Evolutionary conservation across 2,329 filamentous ascomycete species (phyloP), one percentile per base, ranked within the genome.

Genomic region (Purpureocillium takamizusanense): DNA sequence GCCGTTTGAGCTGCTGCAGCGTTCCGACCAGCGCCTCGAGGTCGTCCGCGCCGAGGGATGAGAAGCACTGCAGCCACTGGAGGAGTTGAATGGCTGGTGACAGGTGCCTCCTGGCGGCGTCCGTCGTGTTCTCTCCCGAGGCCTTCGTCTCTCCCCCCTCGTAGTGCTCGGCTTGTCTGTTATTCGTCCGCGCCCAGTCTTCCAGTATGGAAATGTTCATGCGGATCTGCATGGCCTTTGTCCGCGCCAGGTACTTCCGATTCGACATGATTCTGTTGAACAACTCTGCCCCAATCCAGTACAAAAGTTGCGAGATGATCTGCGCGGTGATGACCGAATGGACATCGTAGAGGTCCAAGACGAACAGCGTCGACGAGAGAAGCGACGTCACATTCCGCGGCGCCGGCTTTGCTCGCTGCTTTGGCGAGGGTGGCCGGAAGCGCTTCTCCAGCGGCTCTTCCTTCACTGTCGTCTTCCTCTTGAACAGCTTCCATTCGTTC

Each of bases 251-350:
- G 54, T 95, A 98, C 57, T 90, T 89, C 47, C 87, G 79, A 54
- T 94, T 95, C 23, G 86, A 90, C 86, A 98, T 95, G 60, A 98
- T 86, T 42, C 90, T 83, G 60, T 98, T 98, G 67, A 98, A 98
- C 8, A 97, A 76, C 62, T 98, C 92, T 0, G 90, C 86, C 7
- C 89, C 86, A 13, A 98, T 74, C 92, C 92, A 98, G 65, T 95
- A 98, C 33, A 97, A 73, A 2, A 98, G 72, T 55, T 98, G 92
- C 4, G 89, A 86, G 18, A 95, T 68, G 41, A 97, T 87, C 56
- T 98, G 92, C 2, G 88, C 76, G 13, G 80, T 88, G 54, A 98
- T 97, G 47, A 98, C 88, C 0, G 92, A 95, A 63, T 98, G 92
- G 16, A 98, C 88, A 52, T 98, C 92, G 63, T 98, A 98, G n/a